These are phyloP conservation scores for Linnemannia exigua DNA, from an alignment of 192 early-diverging fungal genomes.

Conservation along the genomic window DNA sequence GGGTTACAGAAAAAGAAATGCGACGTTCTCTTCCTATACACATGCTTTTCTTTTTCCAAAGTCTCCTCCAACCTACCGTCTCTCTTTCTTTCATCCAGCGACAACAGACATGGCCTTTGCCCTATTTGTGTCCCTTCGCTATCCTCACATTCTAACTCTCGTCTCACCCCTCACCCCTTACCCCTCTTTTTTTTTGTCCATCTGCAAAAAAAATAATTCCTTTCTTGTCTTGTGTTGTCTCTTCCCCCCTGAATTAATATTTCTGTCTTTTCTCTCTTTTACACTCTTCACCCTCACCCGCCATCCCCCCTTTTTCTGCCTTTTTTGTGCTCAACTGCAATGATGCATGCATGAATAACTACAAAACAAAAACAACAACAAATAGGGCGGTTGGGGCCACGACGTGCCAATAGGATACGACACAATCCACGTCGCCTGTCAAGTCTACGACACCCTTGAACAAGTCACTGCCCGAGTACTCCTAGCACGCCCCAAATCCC, in stretches of 20 bases:
- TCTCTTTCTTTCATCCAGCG: too few relatives aligned
- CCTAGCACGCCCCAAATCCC: not conserved
- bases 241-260: not conserved
- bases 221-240: too few relatives aligned
- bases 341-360: not conserved
- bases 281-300: not conserved
- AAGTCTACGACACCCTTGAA: not conserved
- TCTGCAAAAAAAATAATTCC: too few relatives aligned
- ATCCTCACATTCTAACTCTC: too few relatives aligned
- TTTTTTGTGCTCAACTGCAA: not conserved
- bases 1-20: too few relatives aligned
- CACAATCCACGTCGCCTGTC: conserved; percentile 21
- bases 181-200: too few relatives aligned
- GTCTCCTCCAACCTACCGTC: too few relatives aligned
- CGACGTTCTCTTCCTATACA: too few relatives aligned
- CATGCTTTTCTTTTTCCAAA: too few relatives aligned
- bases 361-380: not conserved
- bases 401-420: conserved; percentile 27
- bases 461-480: conserved; percentile 8
- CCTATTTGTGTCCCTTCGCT: too few relatives aligned
- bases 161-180: too few relatives aligned
- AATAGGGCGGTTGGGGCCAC: conserved; percentile 20
- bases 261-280: not conserved
- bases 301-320: not conserved
- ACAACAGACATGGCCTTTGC: too few relatives aligned